phyloP scores from a whole-genome alignment of 345 rosid species.

The Acer yangbiense region DNA sequence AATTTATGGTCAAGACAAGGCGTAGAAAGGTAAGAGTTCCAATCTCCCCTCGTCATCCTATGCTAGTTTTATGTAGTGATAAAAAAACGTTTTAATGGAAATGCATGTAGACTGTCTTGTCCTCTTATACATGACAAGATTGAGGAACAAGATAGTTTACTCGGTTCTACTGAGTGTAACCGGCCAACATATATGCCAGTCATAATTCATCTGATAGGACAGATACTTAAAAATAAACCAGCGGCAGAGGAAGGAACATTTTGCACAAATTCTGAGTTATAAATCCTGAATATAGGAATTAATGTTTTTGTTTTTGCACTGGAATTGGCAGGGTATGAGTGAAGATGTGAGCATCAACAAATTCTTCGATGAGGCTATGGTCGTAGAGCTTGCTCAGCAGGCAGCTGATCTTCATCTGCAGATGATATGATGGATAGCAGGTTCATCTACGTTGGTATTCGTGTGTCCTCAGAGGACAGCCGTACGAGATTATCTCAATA shows the following conservation, averaged over 20 bases:
- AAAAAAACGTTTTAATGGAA: not conserved
- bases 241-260: not conserved
- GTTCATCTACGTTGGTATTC: not conserved
- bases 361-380: constrained; percentile 87
- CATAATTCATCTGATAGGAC: not conserved
- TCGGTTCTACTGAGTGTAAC: too few relatives aligned
- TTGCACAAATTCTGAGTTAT: not conserved
- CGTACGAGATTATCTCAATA: not conserved
- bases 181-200: not conserved
- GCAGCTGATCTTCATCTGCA: constrained; percentile 77
- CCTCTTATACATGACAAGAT: not conserved
- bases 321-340: constrained; percentile 70
- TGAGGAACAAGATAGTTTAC: not conserved
- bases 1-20: constrained; percentile 82
- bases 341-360: constrained; percentile 91
- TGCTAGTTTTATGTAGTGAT: not conserved
- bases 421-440: constrained; percentile 49
- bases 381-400: constrained; percentile 86
- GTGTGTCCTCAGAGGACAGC: not conserved
- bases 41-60: not conserved
- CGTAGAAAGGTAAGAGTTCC: constrained; percentile 70
- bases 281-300: not conserved
- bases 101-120: constrained; percentile 2
- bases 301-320: not conserved
- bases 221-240: not conserved